Base-by-base conservation (phyloP, 176 grass and related monocot genomes). In the Poa annua region DNA sequence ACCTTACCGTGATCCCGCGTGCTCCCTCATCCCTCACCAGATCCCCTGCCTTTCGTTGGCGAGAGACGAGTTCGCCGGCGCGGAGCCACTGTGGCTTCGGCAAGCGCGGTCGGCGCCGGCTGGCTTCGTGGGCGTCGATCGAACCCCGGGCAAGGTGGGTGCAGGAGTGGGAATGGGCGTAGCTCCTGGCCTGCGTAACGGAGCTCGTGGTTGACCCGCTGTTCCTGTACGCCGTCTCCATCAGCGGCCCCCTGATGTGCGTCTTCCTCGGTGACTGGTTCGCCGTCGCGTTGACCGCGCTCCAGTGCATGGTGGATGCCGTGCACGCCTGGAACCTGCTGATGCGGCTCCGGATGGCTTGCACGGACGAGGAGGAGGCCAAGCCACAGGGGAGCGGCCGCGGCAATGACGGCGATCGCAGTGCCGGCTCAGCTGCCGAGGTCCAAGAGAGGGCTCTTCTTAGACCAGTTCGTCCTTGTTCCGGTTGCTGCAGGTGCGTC, bases 201-300 rank as follows among this genome's bases (percentile, higher is more conserved):
- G 95, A 92, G 52, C 85, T 97, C 21, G 15, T 97, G 71, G 84
- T 97, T 97, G 0, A 97, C 80, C 92, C 95, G 25, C 84, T 97
- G 56, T 97, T 94, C 82, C 84, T 97, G 11, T 97, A 97, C 81
- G 59, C 92, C 11, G 64, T 91, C 4, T 94, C 78, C 61, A 22
- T 94, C 16, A 97, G 92, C 78, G 81, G 73, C 21, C 62, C 88
- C 3, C 80, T 90, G 69, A 94, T 91, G 88, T 97, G 95, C 78
- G 69, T 97, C 72, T 94, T 94, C 90, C 71, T 97, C 68, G 95
- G 94, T 86, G 90, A 64, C 35, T 94, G 95, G 95, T 87, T 97
- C 73, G 84, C 83, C 5, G 82, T 81, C 65, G 51, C 90, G 45
- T 92, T 97, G 53, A 97, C 95, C 26, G 86, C 76, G 44, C 87